phyloP scores from a whole-genome alignment of 2,329 filamentous ascomycete genomes.

The Pseudonectria buxi region DNA sequence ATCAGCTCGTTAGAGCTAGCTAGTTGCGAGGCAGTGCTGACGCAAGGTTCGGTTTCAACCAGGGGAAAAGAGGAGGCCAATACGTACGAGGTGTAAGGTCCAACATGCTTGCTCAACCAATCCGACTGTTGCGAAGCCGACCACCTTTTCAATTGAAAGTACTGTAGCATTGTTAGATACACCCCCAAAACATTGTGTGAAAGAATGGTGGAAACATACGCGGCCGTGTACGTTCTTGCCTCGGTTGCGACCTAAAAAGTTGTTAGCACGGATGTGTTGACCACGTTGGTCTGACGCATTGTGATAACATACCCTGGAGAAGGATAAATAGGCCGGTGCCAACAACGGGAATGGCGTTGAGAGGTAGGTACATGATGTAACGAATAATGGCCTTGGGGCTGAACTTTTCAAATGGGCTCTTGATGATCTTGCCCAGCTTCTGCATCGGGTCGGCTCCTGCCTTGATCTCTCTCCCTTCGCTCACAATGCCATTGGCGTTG shows the following conservation, averaged over 20 bases:
- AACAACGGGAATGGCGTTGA: slow-evolving; percentile 89
- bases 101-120: slow-evolving; percentile 64
- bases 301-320: slow-evolving; percentile 53
- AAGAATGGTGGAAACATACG: slow-evolving; percentile 33
- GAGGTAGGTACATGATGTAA: slow-evolving; percentile 77
- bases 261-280: not conserved
- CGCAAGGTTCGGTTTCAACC: not conserved
- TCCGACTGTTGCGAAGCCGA: slow-evolving; percentile 54
- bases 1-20: slow-evolving; percentile 3
- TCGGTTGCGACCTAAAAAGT: slow-evolving; percentile 37
- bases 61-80: not conserved
- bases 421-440: slow-evolving; percentile 51
- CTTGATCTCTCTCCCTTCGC: slow-evolving; percentile 67
- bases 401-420: slow-evolving; percentile 51
- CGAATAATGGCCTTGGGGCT: slow-evolving; percentile 60
- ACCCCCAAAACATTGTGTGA: not conserved
- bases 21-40: not conserved
- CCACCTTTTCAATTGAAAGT: slow-evolving; percentile 91
- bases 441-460: slow-evolving; percentile 50
- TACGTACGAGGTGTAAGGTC: slow-evolving; percentile 73
- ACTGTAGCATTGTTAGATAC: slow-evolving; percentile 39
- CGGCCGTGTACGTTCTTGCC: slow-evolving; percentile 46
- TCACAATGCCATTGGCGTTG: slow-evolving; percentile 55
- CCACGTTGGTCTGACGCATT: not conserved
- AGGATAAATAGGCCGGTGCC: slow-evolving; percentile 76